phyloP scores from a whole-genome alignment of 1,139 yeast species.

The Saccharomyces hybrid region DNA sequence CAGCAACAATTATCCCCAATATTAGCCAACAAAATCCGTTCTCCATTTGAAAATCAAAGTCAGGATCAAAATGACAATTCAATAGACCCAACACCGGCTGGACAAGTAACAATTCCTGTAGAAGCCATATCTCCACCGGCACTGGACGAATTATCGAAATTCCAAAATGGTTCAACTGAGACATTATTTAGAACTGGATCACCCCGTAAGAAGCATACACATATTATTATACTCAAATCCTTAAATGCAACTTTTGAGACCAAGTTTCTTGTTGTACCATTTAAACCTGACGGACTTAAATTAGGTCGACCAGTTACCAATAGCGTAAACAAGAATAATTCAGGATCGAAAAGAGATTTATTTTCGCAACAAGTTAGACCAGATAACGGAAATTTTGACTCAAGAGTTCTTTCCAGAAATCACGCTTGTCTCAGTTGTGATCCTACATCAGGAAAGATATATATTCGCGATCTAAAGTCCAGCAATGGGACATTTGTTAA shows the following conservation, averaged over 20 bases:
- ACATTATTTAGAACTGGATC: neutral
- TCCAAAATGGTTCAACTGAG: constrained; percentile 4
- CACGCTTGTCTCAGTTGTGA: constrained; percentile 89
- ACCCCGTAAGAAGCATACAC: constrained; percentile 25
- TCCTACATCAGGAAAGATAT: constrained; percentile 56
- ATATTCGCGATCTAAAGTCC: constrained; percentile 77
- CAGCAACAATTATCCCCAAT: neutral
- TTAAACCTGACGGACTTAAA: constrained; percentile 71
- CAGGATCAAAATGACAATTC: neutral
- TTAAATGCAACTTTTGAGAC: constrained; percentile 74
- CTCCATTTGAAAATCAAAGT: neutral
- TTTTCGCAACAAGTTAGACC: constrained; percentile 41
- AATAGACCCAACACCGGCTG: neutral
- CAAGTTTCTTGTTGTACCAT: constrained; percentile 72
- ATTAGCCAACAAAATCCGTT: neutral
- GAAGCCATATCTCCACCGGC: neutral
- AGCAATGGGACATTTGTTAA: constrained; percentile 94
- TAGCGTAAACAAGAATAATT: constrained; percentile 33
- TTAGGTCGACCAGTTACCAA: constrained; percentile 65
- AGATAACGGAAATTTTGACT: constrained; percentile 89
- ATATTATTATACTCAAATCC: constrained; percentile 59
- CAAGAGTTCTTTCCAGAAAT: constrained; percentile 83
- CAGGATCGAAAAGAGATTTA: neutral
- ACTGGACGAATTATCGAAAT: neutral
- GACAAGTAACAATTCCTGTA: neutral